Evolutionary conservation across 2,329 filamentous ascomycete species (phyloP).

Genomic region (Sarocladiaceae sp.): DNA sequence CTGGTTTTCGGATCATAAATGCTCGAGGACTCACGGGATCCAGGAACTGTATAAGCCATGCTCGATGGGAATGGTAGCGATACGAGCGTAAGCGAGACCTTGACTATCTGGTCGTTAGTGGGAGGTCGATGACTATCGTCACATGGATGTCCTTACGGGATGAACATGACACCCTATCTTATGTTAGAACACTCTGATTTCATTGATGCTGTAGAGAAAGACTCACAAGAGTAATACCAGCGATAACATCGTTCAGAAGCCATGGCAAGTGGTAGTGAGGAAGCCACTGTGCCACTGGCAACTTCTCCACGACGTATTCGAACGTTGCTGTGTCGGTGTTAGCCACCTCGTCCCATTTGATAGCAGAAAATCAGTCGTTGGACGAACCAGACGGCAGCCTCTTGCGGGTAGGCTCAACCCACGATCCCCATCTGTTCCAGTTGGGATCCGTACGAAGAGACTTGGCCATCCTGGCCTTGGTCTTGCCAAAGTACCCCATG

Average conservation of each 20-base stretch:
- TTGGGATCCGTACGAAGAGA: conserved; percentile 22
- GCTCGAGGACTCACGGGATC: conserved; percentile 40
- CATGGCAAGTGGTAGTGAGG: conserved; percentile 58
- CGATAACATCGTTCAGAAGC: conserved; percentile 58
- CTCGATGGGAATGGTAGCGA: conserved; percentile 57
- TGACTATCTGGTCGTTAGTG: conserved; percentile 26
- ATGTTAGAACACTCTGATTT: background rate
- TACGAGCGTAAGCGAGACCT: conserved; percentile 57
- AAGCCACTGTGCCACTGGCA: conserved; percentile 60
- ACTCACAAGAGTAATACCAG: conserved; percentile 48
- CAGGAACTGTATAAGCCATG: conserved; percentile 58
- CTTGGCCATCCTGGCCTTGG: conserved; percentile 15
- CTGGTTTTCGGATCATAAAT: background rate
- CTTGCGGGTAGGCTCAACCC: conserved; percentile 17
- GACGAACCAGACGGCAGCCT: conserved; percentile 22
- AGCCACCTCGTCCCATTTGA: background rate
- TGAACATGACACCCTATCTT: conserved; percentile 47
- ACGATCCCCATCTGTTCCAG: conserved; percentile 20
- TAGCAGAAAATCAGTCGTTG: too few species aligned
- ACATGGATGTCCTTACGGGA: conserved; percentile 32
- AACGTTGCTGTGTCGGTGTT: conserved; percentile 32
- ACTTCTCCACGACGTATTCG: conserved; percentile 55
- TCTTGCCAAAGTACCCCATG: conserved; percentile 5
- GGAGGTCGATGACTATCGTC: background rate
- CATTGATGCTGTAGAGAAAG: background rate